A percentile compares a stretch with the other conserved stretches of the same genome.
These are phyloP conservation scores for Thymus quinquecostatus DNA, from an alignment of 257 asterid species.

Conservation along the genomic window DNA sequence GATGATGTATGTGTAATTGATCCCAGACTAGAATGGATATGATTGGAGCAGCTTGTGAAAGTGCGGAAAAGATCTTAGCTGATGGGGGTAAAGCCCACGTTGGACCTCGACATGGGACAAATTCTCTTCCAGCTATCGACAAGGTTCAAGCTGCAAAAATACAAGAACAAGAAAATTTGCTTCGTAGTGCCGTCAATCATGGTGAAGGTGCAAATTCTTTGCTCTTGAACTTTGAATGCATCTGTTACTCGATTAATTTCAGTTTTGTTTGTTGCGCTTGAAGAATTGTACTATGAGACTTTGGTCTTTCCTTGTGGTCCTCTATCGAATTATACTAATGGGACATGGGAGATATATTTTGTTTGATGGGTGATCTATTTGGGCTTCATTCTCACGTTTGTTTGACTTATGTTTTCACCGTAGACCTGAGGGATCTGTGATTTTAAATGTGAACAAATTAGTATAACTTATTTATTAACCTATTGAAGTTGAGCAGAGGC, in stretches of 20 bases:
- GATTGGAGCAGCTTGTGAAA: constrained; percentile 93
- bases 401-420: not conserved
- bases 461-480: not conserved
- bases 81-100: constrained; percentile 86
- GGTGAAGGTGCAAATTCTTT: constrained; percentile 76
- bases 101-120: constrained; percentile 93
- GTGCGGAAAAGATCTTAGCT: constrained; percentile 96
- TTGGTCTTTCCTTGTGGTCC: not conserved
- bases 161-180: constrained; percentile 93
- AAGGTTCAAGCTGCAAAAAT: constrained; percentile 98
- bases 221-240: constrained; percentile 23
- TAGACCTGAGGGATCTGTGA: constrained; percentile 21
- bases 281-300: constrained; percentile 13
- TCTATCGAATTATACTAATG: constrained; percentile 6
- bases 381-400: constrained; percentile 4
- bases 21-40: constrained; percentile 82
- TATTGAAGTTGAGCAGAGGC: constrained; percentile 23
- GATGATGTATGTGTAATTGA: constrained; percentile 27
- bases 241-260: constrained; percentile 14
- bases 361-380: constrained; percentile 10
- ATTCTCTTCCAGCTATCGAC: constrained; percentile 87
- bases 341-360: not conserved
- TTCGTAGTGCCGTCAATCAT: constrained; percentile 87
- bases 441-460: not conserved
- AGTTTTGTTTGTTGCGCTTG: constrained; percentile 15